Conservation (phyloP, 345 rosid species). For the Brassica carinata region DNA sequence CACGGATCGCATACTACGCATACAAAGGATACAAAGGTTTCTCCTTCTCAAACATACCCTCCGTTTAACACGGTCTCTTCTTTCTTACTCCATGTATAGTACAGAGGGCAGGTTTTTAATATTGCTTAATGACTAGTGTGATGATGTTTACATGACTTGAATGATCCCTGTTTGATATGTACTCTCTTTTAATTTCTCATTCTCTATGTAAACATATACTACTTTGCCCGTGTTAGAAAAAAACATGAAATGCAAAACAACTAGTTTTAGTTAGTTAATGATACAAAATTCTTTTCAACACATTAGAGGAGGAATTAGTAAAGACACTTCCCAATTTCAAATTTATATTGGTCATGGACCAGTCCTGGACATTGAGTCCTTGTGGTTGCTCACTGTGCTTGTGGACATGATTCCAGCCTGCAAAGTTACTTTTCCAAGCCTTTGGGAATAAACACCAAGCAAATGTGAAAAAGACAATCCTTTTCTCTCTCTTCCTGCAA, state of each 20-base stretch:
- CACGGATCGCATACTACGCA: conserved; percentile 93
- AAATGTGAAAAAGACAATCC: not conserved
- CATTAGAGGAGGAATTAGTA: not conserved
- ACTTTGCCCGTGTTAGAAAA: not conserved
- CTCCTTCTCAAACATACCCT: conserved; percentile 91
- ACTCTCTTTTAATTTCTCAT: conserved; percentile 19
- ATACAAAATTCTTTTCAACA: not conserved
- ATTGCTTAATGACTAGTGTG: conserved; percentile 6
- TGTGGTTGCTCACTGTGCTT: not conserved
- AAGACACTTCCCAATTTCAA: not conserved
- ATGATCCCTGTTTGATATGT: conserved; percentile 30
- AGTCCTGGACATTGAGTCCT: not conserved
- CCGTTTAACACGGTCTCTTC: conserved; percentile 47
- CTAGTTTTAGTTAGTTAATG: conserved; percentile 5
- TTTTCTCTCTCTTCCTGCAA: too few relatives aligned
- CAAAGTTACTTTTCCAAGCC: not conserved
- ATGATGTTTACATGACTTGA: conserved; percentile 29
- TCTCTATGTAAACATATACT: not conserved
- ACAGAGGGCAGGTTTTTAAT: not conserved
- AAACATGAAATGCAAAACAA: not conserved
- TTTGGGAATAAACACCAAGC: not conserved
- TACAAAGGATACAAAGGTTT: conserved; percentile 97
- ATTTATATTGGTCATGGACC: not conserved
- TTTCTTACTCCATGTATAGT: conserved; percentile 35
- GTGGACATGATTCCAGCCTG: not conserved